Evolutionary conservation across 2,329 filamentous ascomycete species (phyloP).

Genomic region (Alternaria brassicae): DNA sequence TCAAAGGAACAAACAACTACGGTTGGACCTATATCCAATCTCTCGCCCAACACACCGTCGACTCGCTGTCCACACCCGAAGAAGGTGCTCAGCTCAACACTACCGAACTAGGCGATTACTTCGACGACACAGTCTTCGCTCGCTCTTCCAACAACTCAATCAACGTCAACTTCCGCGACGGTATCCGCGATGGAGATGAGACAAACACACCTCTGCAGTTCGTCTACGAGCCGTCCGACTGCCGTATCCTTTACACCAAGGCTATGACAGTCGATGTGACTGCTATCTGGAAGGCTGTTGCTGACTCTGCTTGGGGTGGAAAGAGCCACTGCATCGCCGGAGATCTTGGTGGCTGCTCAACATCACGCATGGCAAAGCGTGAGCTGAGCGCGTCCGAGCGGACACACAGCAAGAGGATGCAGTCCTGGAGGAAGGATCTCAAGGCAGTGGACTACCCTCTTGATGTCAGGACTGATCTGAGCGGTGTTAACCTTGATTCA

Average conservation of each 20-base stretch:
- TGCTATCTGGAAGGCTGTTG: conserved; percentile 60
- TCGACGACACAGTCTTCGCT: conserved; percentile 38
- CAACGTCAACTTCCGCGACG: conserved; percentile 51
- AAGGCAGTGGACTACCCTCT: conserved; percentile 43
- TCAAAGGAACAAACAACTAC: conserved; percentile 61
- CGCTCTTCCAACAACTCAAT: conserved; percentile 35
- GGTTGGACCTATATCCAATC: conserved; percentile 44
- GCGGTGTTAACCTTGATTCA: conserved; percentile 23
- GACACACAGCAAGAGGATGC: conserved; percentile 36
- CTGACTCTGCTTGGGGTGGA: conserved; percentile 45
- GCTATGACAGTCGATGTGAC: conserved; percentile 62
- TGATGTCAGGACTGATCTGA: conserved; percentile 45
- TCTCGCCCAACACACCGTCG: conserved; percentile 28
- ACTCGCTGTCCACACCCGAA: conserved; percentile 30
- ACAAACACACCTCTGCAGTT: conserved; percentile 64
- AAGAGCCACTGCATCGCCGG: conserved; percentile 46
- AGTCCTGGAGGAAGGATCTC: conserved; percentile 40
- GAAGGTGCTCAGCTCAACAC: conserved; percentile 39
- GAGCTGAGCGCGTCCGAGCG: conserved; percentile 33
- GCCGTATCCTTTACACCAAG: conserved; percentile 66
- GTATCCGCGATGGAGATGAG: conserved; percentile 54
- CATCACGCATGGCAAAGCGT: conserved; percentile 29
- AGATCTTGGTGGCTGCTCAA: conserved; percentile 27
- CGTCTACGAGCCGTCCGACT: conserved; percentile 67
- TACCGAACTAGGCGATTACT: conserved; percentile 45